Base-by-base conservation (phyloP, 2,329 filamentous ascomycete genomes). In the Penicillium fuscoglaucum region DNA sequence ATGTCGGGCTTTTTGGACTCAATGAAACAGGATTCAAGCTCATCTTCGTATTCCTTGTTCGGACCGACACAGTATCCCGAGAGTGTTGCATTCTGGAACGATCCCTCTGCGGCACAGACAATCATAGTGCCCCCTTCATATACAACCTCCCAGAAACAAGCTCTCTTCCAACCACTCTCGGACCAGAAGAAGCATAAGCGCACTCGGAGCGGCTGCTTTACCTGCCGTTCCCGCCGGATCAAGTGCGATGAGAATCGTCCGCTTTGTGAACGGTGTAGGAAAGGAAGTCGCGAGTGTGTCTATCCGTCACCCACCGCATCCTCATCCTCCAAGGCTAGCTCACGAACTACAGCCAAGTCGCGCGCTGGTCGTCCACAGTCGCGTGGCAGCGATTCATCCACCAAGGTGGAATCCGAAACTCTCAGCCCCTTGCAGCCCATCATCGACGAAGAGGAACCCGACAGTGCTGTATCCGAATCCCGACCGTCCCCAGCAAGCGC, bases 181-280 rank as follows among this genome's bases (percentile, higher is more conserved):
- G 90, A 96, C 61, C 88, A 90, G 70, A 89, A 96, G 66, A 98
- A 98, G 76, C 93, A 98, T 74, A 89, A 93, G 61, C 87, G 95
- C 66, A 98, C 95, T 44, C 84, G 95, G 67, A 97, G 92, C 63
- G 95, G 95, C 29, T 99, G 95, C 78, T 97, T 85, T 72, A 98
- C 93, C 47, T 99, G 95, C 76, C 85, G 95, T 59, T 88, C 88
- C 68, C 85, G 95, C 65, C 86, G 95, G 74, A 93, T 98, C 52
- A 98, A 88, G 90, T 99, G 95, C 74, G 95, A 98, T 73, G 95
- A 99, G 76, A 84, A 82, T 24, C 90, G 88, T 67, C 95, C 95
- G 13, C 83, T 90, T 53, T 98, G 95, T 77, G 93, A 97, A 72
- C 77, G 93, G 69, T 99, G 95, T 75, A 89, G 87, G 67, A 99